Conservation (phyloP, 331 rosid species). For the Dryas integrifolia region DNA sequence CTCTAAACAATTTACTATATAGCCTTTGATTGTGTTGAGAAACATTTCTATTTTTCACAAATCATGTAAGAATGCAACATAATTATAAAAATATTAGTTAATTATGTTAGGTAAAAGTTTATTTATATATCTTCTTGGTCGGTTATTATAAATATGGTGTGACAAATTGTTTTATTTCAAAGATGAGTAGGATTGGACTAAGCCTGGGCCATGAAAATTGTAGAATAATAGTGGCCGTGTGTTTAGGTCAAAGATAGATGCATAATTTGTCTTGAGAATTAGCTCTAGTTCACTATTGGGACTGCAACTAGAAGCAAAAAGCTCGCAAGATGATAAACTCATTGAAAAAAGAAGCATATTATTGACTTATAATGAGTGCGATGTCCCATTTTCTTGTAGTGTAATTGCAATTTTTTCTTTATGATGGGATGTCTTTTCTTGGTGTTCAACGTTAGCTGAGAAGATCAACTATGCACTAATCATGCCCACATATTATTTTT, state of each 20-base stretch:
- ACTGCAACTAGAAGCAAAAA: not conserved
- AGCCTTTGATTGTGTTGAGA: conserved; percentile 16
- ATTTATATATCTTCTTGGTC: not conserved
- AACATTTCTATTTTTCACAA: conserved; percentile 1
- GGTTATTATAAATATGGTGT: conserved; percentile 3
- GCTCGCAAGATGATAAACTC: too few relatives aligned
- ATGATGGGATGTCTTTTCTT: not conserved
- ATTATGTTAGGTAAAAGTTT: not conserved
- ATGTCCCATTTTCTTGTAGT: not conserved
- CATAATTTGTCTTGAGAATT: not conserved
- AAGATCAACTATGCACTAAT: not conserved
- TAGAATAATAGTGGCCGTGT: not conserved
- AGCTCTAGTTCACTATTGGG: not conserved
- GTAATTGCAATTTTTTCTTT: not conserved
- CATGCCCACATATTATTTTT: not conserved
- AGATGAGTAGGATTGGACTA: conserved; percentile 17
- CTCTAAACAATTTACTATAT: not conserved
- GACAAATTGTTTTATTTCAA: not conserved
- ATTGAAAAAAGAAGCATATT: not conserved
- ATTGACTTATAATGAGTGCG: not conserved
- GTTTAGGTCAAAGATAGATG: conserved; percentile 6
- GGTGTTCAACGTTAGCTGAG: not conserved
- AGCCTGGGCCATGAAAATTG: not conserved
- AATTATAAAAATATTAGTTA: not conserved
- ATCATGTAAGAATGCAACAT: not conserved